These are phyloP conservation scores for Pythium oligandrum DNA, from an alignment of 352 stramenopile species.

Conservation along the genomic window DNA sequence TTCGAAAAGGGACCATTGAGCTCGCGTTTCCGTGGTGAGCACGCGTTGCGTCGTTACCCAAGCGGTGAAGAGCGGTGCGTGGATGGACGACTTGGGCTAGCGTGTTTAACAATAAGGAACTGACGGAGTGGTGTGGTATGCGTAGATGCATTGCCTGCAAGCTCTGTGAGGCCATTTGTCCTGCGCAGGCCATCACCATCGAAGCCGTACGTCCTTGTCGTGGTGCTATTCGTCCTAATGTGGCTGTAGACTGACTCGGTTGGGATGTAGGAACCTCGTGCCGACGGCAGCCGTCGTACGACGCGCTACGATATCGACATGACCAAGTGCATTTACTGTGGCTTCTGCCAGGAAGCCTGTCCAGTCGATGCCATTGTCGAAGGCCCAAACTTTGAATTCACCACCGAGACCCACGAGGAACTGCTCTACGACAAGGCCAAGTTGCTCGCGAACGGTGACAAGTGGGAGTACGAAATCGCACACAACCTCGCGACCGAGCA, in stretches of 20 bases:
- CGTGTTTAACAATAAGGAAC: neutral
- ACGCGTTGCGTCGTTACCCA: slow-evolving; percentile 98
- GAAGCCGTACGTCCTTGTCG: slow-evolving; percentile 77
- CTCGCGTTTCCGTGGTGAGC: slow-evolving; percentile 98
- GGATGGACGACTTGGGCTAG: neutral
- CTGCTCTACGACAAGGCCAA: slow-evolving; percentile 99
- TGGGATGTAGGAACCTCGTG: slow-evolving; percentile 86
- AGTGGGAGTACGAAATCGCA: slow-evolving; percentile 99
- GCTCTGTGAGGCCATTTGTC: slow-evolving; percentile 99
- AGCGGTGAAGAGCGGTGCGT: slow-evolving; percentile 95
- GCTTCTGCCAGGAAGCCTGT: slow-evolving; percentile 94
- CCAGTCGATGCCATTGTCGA: slow-evolving; percentile 99
- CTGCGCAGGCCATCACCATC: slow-evolving; percentile 99
- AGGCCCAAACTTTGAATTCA: slow-evolving; percentile 99
- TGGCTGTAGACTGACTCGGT: slow-evolving; percentile 4
- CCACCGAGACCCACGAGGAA: slow-evolving; percentile 99
- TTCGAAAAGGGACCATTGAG: slow-evolving; percentile 97
- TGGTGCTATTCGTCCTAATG: neutral
- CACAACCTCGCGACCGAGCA: slow-evolving; percentile 99
- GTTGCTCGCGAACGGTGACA: slow-evolving; percentile 98
- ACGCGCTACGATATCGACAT: slow-evolving; percentile 99
- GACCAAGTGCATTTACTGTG: slow-evolving; percentile 99
- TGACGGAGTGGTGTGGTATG: slow-evolving; percentile 1
- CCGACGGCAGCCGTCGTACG: slow-evolving; percentile 97
- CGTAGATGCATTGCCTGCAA: slow-evolving; percentile 99